Base-by-base conservation (phyloP, 1,284 basidiomycete species). In the Xerocomus minutiporus region DNA sequence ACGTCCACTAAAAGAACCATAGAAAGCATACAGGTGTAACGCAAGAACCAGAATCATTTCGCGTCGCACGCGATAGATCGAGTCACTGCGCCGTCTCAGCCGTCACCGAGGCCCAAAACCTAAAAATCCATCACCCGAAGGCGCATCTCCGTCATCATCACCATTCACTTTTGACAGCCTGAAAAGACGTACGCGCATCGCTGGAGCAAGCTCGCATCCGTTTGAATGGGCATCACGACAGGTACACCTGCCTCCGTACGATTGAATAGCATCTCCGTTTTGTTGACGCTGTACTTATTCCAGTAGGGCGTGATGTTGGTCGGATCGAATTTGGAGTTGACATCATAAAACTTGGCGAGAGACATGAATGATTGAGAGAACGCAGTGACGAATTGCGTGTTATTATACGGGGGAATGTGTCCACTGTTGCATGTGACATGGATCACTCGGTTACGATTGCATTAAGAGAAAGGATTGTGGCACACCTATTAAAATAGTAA, bases 221-320 rank as follows among this genome's bases (percentile, higher is more conserved):
- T 42, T n/a, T 42, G 25, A 9, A 42, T 28, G 5, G 41, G 41
- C n/a, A 3, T 7, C 1, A 42, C 25, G 15, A n/a, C 8, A 2
- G 41, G 41, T 5, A 34, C 13, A 8, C 75, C 54, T 0, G 13
- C 48, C 17, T 55, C 57, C 0, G 65, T 66, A 6, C 42, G 41
- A 35, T 68, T 63, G 46, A 69, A 69, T 4, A 68, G 0, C 62
- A 69, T 69, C 15, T 68, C 68, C 13, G 56, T 58, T 6, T 47
- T 11, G 5, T 46, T 52, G 0, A 13, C 7, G 23, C 8, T 1
- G 38, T 65, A 63, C 23, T 32, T 5, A 9, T 50, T 8, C 66
- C 65, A 68, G 2, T 42, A 0, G 0, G 66, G 67, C 0, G 64
- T 68, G 45, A 69, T 58, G 32, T 67, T 57, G 1, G 36, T 42